Conservation (phyloP, 768 basidiomycete species). For the Naematelia aurantialba region DNA sequence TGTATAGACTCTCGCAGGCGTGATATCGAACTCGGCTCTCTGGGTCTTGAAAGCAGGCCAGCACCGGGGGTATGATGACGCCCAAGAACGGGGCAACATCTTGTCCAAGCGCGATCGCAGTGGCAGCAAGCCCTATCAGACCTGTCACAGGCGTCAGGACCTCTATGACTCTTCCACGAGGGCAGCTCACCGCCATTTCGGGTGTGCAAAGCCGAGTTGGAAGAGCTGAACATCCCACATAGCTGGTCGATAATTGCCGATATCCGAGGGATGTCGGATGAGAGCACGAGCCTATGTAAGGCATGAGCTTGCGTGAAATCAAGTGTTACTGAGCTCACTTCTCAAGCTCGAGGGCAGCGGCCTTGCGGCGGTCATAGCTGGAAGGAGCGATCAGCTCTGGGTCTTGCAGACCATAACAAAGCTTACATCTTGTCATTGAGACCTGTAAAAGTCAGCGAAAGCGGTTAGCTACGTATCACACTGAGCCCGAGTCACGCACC, state of each 20-base stretch:
- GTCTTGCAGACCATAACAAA: neutral
- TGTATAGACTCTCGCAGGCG: slow-evolving; percentile 96
- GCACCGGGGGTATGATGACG: slow-evolving; percentile 80
- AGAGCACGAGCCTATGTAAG: slow-evolving; percentile 58
- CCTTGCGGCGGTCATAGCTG: slow-evolving; percentile 87
- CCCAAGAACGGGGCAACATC: slow-evolving; percentile 93
- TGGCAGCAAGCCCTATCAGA: slow-evolving; percentile 89
- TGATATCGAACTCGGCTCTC: slow-evolving; percentile 94
- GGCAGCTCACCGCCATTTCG: slow-evolving; percentile 66
- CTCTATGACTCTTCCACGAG: neutral
- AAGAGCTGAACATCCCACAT: slow-evolving; percentile 85
- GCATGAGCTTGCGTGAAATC: neutral
- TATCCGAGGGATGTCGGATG: slow-evolving; percentile 76
- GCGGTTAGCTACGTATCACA: neutral
- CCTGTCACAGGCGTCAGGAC: slow-evolving; percentile 45
- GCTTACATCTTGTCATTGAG: slow-evolving; percentile 49
- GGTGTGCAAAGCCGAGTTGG: slow-evolving; percentile 76
- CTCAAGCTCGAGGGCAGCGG: slow-evolving; percentile 90
- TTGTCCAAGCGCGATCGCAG: slow-evolving; percentile 92
- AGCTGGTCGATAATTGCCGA: slow-evolving; percentile 86
- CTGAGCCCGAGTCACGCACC: neutral
- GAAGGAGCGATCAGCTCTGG: slow-evolving; percentile 11
- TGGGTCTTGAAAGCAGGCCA: slow-evolving; percentile 86
- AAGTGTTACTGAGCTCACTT: slow-evolving; percentile 58
- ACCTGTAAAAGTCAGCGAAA: slow-evolving; percentile 18